Evolutionary conservation across 2,329 filamentous ascomycete species (phyloP).

Genomic region (Diaporthe sp.): DNA sequence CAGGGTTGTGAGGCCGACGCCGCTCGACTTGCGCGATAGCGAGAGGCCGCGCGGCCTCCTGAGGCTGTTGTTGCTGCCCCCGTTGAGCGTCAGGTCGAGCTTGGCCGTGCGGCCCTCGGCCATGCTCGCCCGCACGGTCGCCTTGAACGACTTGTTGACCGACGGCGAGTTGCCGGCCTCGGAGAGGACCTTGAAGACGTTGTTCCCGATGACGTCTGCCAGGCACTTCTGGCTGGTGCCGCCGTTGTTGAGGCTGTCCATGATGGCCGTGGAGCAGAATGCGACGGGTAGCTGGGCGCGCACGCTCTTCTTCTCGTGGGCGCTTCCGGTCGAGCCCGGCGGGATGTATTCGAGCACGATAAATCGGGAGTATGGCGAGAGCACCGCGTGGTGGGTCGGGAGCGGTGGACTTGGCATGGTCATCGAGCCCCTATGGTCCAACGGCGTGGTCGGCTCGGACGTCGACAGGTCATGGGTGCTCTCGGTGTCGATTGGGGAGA

Average conservation of each 20-base stretch:
- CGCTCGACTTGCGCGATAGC: constrained; percentile 25
- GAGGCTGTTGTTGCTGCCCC: not conserved
- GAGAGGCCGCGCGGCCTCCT: constrained; percentile 26
- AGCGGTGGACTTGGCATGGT: not conserved
- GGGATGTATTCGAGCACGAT: constrained; percentile 28
- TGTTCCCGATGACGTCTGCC: constrained; percentile 20
- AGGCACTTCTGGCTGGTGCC: constrained; percentile 2
- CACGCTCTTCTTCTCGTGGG: constrained; percentile 23
- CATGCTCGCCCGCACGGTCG: constrained; percentile 20
- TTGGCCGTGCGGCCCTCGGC: constrained; percentile 31
- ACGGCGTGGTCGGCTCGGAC: constrained; percentile 32
- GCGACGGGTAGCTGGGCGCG: constrained; percentile 10
- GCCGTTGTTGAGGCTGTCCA: constrained; percentile 30
- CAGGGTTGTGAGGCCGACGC: not conserved
- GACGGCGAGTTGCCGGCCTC: constrained; percentile 29
- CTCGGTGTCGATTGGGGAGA: constrained; percentile 10
- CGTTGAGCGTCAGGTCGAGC: constrained; percentile 31
- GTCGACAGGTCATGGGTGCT: not conserved
- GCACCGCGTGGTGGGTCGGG: constrained; percentile 11
- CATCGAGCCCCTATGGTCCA: constrained; percentile 6
- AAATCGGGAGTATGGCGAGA: constrained; percentile 37
- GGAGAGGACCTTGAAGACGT: constrained; percentile 36
- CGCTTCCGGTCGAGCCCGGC: not conserved
- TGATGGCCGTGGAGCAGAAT: constrained; percentile 29
- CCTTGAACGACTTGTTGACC: constrained; percentile 30